Evolutionary conservation across 768 basidiomycete genomes (phyloP), one percentile per base, ranked within the genome.

Genomic region (Suillus clintonianus): DNA sequence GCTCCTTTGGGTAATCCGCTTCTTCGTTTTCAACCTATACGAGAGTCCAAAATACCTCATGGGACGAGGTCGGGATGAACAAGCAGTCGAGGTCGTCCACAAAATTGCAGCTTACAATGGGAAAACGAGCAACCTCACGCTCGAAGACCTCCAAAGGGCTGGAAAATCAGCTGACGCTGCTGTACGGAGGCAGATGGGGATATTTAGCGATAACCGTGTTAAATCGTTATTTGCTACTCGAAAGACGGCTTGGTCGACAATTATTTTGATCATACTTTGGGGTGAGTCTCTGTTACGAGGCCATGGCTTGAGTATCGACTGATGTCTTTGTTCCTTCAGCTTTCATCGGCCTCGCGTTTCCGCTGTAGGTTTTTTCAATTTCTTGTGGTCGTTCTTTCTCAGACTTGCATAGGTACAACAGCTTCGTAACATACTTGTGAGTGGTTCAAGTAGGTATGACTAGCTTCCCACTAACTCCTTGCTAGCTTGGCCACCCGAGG

Each of bases 21-120:
- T 89, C 77, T 85, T 89, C 74, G 71, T 85, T 47, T 92, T 93
- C 79, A 76, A 81, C 55, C 80, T 92, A 9, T 79, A 86, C 62
- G 89, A 92, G 72, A 87, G 86, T 64, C 91, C 90, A 1, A 87
- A 89, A 65, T 92, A 83, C 70, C 83, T 90, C 48, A 87, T 91
- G 80, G 86, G 88, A 9, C 83, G 86, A 64, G 90, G 90, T 11
- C 74, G 76, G 43, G 89, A 90, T 65, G 82, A 80, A 24, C 76
- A 82, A 22, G 91, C 89, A 0, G 86, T 90, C 5, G 82, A 83
- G 22, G 76, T 89, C 58, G 76, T 92, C 22, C 86, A 88, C 61
- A 78, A 80, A 34, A 80, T 92, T 9, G 91, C 90, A 4, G 71
- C 74, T 30, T 82, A 85, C 65, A 92, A 92, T 66, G 82, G 85